phyloP scores from a whole-genome alignment of 176 grass and related monocot genomes.

The Carex parvula region DNA sequence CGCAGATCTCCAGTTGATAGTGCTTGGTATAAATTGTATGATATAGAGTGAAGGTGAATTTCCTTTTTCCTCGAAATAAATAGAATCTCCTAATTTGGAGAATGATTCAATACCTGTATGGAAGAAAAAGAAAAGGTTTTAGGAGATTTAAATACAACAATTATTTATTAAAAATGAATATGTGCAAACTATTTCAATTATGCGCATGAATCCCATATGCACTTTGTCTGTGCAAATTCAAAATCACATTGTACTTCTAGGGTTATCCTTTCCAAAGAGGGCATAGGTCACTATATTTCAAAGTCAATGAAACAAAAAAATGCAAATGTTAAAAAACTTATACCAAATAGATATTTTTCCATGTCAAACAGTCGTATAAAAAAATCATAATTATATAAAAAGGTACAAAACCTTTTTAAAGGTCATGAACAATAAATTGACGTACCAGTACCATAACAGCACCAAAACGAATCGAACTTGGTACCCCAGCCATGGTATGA shows the following conservation, averaged over 20 bases:
- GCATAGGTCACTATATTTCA: background rate
- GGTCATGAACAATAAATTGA: background rate
- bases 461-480: slow-evolving; percentile 74
- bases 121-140: background rate
- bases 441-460: slow-evolving; percentile 93
- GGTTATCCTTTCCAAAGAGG: background rate
- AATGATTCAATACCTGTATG: slow-evolving; percentile 80
- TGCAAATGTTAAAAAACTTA: background rate
- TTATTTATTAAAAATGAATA: background rate
- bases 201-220: background rate
- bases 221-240: background rate
- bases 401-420: background rate
- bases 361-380: background rate
- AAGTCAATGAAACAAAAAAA: background rate
- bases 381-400: background rate
- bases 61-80: slow-evolving; percentile 75
- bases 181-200: background rate
- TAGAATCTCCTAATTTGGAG: slow-evolving; percentile 85
- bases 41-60: slow-evolving; percentile 49
- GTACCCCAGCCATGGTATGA: slow-evolving; percentile 89
- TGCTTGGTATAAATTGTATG: slow-evolving; percentile 82
- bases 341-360: background rate
- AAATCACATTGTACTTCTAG: background rate
- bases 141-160: background rate
- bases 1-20: slow-evolving; percentile 58